These are phyloP conservation scores for Durotheca rogersii DNA, from an alignment of 495 filamentous ascomycete species.

Conservation along the genomic window DNA sequence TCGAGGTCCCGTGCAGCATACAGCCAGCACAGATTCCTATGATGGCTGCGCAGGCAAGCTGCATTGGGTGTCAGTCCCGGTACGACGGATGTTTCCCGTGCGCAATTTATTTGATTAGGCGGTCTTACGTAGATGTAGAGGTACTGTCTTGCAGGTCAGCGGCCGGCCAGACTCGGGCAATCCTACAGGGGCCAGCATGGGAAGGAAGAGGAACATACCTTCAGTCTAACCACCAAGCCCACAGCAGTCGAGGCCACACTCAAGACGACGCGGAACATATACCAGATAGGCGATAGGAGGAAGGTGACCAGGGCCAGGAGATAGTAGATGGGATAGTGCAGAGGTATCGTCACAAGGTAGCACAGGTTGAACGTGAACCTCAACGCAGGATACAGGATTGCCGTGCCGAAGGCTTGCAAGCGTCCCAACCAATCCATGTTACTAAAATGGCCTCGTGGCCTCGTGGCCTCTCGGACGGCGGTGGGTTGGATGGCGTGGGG, in stretches of 20 bases:
- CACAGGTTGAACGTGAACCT: constrained; percentile 26
- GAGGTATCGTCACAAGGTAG: constrained; percentile 36
- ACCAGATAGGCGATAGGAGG: constrained; percentile 39
- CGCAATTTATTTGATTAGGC: not conserved
- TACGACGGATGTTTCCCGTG: not conserved
- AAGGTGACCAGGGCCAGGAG: constrained; percentile 36
- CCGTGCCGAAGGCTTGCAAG: constrained; percentile 32
- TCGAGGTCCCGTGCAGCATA: constrained; percentile 48
- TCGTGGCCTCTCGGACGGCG: constrained; percentile 1
- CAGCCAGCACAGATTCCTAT: constrained; percentile 56
- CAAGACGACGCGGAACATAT: constrained; percentile 35
- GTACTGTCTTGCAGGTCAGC: constrained; percentile 45
- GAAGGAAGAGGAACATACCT: constrained; percentile 53
- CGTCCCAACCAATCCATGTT: constrained; percentile 29
- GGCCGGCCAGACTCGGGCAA: constrained; percentile 31
- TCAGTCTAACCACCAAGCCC: constrained; percentile 56
- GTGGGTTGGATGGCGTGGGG: no score
- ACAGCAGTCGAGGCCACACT: constrained; percentile 23
- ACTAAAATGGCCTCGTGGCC: constrained; percentile 22
- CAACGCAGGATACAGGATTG: constrained; percentile 33
- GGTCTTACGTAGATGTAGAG: constrained; percentile 58
- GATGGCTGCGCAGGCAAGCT: constrained; percentile 59
- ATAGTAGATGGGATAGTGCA: constrained; percentile 40
- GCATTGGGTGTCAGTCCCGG: constrained; percentile 16
- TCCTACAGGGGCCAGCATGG: constrained; percentile 9